A percentile compares a stretch with the other conserved stretches of the same genome.
phyloP scores from a whole-genome alignment of 257 asterid species.

The Ballota nigra region DNA sequence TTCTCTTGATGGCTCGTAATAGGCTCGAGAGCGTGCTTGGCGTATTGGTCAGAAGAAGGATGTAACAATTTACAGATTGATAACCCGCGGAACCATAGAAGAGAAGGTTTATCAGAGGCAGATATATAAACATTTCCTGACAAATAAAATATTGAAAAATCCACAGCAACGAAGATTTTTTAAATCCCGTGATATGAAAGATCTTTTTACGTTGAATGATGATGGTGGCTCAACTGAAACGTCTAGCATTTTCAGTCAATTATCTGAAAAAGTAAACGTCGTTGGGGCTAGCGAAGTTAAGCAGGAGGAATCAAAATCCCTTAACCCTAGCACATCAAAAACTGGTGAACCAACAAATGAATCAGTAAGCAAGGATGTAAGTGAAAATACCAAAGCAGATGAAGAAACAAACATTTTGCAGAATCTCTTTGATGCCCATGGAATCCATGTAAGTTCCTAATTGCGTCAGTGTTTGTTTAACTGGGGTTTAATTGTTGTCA shows the following conservation, averaged over 20 bases:
- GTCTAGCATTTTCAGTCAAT: slow-evolving; percentile 74
- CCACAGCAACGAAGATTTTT: slow-evolving; percentile 97
- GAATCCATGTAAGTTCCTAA: slow-evolving; percentile 74
- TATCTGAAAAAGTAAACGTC: slow-evolving; percentile 64
- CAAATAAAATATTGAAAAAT: slow-evolving; percentile 90
- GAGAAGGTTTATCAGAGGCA: slow-evolving; percentile 99
- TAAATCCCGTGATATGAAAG: slow-evolving; percentile 96
- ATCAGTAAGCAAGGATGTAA: slow-evolving; percentile 29
- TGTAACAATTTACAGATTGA: slow-evolving; percentile 86
- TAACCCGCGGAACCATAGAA: slow-evolving; percentile 96
- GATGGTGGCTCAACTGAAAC: slow-evolving; percentile 86
- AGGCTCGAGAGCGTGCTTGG: slow-evolving; percentile 99
- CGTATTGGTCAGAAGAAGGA: slow-evolving; percentile 98
- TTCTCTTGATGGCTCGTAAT: slow-evolving; percentile 31
- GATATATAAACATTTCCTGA: slow-evolving; percentile 93
- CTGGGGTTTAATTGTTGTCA: slow-evolving; percentile 3
- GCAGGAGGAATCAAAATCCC: slow-evolving; percentile 28
- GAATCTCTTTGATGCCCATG: slow-evolving; percentile 82
- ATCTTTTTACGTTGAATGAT: slow-evolving; percentile 82
- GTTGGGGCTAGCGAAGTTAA: slow-evolving; percentile 49
- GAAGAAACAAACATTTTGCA: slow-evolving; percentile 72
- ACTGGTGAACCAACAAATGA: slow-evolving; percentile 32
- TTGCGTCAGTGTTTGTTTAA: slow-evolving; percentile 8
- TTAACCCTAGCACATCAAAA: slow-evolving; percentile 22
- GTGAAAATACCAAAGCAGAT: slow-evolving; percentile 37